Conservation (phyloP, 495 filamentous ascomycete species). For the Hyaloscypha bicolor region DNA sequence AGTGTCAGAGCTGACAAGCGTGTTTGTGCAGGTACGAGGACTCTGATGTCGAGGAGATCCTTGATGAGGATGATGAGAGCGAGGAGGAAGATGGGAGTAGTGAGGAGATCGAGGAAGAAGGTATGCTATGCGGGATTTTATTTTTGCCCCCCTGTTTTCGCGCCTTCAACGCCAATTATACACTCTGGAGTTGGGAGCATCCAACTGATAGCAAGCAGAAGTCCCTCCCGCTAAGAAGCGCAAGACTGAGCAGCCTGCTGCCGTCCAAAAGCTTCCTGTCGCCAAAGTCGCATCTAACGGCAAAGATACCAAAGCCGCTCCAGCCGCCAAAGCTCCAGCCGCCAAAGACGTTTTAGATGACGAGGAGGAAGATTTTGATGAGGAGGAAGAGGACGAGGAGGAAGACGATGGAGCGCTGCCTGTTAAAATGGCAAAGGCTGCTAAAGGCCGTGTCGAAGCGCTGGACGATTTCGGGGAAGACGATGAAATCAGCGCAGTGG, state of each 20-base stretch:
- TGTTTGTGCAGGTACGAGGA: conserved; percentile 34
- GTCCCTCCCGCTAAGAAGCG: conserved; percentile 20
- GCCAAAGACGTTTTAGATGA: conserved; percentile 22
- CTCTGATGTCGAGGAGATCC: conserved; percentile 33
- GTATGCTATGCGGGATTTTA: conserved; percentile 5
- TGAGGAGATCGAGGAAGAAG: conserved; percentile 22
- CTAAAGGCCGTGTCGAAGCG: conserved; percentile 10
- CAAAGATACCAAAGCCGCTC: background rate
- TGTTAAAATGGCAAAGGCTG: conserved; percentile 19
- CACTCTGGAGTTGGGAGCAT: background rate
- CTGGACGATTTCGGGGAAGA: conserved; percentile 20
- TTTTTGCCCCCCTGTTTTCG: background rate
- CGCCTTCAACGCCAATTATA: background rate
- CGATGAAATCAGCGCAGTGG: conserved; percentile 11
- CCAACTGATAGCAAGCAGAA: conserved; percentile 7
- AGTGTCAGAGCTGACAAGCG: conserved; percentile 2
- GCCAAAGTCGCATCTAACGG: conserved; percentile 9
- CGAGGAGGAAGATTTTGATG: conserved; percentile 16
- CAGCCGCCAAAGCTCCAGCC: conserved; percentile 10
- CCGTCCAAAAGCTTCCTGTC: conserved; percentile 14
- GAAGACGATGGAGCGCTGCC: conserved; percentile 13
- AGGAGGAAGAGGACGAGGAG: conserved; percentile 31
- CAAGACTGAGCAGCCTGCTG: conserved; percentile 9
- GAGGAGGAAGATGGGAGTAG: conserved; percentile 29
- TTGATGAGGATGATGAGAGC: conserved; percentile 21